These are phyloP conservation scores for Coelastrella sp. DNA, from an alignment of 139 green algal species.

Conservation along the genomic window DNA sequence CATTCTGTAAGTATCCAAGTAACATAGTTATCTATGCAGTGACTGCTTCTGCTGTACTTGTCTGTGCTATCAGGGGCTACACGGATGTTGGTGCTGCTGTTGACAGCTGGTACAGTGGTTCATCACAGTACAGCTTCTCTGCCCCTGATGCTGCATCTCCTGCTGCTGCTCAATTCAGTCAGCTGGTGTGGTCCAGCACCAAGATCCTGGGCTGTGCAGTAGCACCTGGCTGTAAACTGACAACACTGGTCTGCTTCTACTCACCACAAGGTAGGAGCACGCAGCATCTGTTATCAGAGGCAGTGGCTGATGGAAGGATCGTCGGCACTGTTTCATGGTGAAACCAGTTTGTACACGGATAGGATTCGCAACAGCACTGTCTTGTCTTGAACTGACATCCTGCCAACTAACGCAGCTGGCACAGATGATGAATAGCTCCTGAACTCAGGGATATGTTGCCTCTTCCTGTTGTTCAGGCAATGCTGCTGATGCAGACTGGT, in stretches of 20 bases:
- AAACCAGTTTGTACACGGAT: too few relatives aligned
- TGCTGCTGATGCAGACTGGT: neutral
- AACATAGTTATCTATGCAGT: too few relatives aligned
- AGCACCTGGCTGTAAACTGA: neutral
- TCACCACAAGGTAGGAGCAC: neutral
- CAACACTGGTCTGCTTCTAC: slow-evolving; percentile 19
- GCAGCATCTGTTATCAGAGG: too few relatives aligned
- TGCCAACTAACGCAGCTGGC: too few relatives aligned
- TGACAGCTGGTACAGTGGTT: neutral
- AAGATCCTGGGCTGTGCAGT: slow-evolving; percentile 17
- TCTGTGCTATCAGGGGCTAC: neutral
- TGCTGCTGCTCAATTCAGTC: slow-evolving; percentile 37
- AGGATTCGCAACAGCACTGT: too few relatives aligned
- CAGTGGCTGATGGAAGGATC: too few relatives aligned
- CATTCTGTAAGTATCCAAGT: too few relatives aligned
- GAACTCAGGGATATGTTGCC: too few relatives aligned
- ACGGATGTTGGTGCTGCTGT: neutral
- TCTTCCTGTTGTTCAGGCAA: neutral
- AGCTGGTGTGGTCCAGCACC: slow-evolving; percentile 35
- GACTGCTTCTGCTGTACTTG: too few relatives aligned
- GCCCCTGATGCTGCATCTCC: neutral
- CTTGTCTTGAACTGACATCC: too few relatives aligned
- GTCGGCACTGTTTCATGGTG: too few relatives aligned
- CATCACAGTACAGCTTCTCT: neutral
- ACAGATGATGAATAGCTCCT: too few relatives aligned